Evolutionary conservation across 2,329 filamentous ascomycete genomes (phyloP), one percentile per base, ranked within the genome.

Genomic region (Corynespora cassiicola): DNA sequence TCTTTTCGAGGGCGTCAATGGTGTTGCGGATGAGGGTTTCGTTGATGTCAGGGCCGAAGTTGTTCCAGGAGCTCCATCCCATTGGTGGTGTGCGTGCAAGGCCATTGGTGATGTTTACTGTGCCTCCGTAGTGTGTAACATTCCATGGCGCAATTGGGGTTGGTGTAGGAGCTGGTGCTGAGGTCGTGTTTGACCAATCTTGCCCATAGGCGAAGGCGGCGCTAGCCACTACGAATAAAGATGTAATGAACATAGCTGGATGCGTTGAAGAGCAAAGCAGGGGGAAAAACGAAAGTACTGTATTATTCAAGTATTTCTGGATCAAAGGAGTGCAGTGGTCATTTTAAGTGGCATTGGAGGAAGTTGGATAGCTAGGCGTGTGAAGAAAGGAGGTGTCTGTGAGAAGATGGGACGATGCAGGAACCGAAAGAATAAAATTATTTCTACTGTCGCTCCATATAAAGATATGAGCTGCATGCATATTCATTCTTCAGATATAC

Each of bases 31-130:
- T 42, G 5, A 56, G 28, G 3, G 50, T 52, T 23, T 56, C 52
- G 40, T 51, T 56, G 20, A 56, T 56, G 31, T 52, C 43, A 6
- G 47, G 35, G n/a, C 52, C 52, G 22, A 42, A 56, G 30, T 53
- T 45, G 29, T 56, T 56, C 52, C 52, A 56, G 2, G 47, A 50
- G 30, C 35, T 42, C 52, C 52, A 56, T 10, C 52, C 52, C 52
- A 56, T 56, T 6, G 52, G 52, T 7, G 52, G 52, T 11, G 50
- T 56, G 7, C 44, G 29, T 8, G 52, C 50, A 20, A 54, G 47
- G 16, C 40, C 30, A 19, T 56, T 56, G 28, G 47, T 56, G 18
- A 56, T 46, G 35, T 53, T 53, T 4, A 56, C 47, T 7, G 20
- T 27, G 28, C 50, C 50, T 7, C 50, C 50, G 12, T 42, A 48